Base-by-base conservation (phyloP, 2,329 filamentous ascomycete genomes). In the Metarhizium anisopliae region DNA sequence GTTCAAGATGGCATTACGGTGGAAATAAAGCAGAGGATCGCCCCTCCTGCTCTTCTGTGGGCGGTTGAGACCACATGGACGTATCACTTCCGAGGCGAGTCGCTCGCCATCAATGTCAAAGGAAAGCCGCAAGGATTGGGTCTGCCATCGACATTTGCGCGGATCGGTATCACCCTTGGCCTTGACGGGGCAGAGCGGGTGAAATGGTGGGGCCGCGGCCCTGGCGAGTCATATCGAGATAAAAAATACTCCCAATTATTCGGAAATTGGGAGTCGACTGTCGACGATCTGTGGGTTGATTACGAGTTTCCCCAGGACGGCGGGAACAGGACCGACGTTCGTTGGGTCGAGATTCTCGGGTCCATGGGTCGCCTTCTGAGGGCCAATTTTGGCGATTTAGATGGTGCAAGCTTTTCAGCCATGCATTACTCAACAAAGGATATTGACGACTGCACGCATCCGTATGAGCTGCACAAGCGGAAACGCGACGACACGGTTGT, bases 281-380 rank as follows among this genome's bases (percentile, higher is more conserved):
- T 83, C 2, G 77, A 80, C 50, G 72, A 77, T 1, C 70, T 89
- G 0, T 81, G 78, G 66, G 74, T 79, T 1, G 75, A 80, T 47
- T 88, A 87, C 63, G 85, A 89, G 60, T 84, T 81, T 55, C 86
- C 85, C 0, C 86, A 89, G 66, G 86, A 89, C 57, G 77, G 74
- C 36, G 82, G 83, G 0, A 88, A 88, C 65, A 74, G 82, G 18
- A 84, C 80, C 0, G 84, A 87, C 61, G 79, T 80, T 1, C 73
- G 80, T 2, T 86, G 82, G 79, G 75, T 87, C 3, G 73, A 76
- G 65, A 72, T 81, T 54, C 62, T 67, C 20, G 64, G 64, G 6
- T 68, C 64, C 59, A 64, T 63, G 20, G 67, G 57, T 1, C 62
- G 68, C 0, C 58, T 79, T 16, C 56, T 81, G 51, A 68, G 75